Conservation (phyloP, 208 protist genomes). For the Wallacemonas sp. region DNA sequence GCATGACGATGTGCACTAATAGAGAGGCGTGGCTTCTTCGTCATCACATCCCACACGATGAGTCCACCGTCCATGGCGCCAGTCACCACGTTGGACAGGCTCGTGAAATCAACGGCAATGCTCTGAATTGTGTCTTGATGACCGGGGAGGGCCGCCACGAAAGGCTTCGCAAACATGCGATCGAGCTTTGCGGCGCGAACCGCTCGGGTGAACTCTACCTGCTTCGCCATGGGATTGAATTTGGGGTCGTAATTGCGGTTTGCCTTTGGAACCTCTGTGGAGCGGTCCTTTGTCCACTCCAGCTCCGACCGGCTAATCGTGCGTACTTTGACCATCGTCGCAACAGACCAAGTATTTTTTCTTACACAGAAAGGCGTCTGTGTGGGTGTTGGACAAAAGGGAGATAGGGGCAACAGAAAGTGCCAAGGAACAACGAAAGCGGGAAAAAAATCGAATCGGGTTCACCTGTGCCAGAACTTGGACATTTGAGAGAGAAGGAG, state of each 20-base stretch:
- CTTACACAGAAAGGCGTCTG: too few relatives aligned
- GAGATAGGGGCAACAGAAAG: not conserved
- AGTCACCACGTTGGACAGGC: constrained; percentile 82
- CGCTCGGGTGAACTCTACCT: constrained; percentile 96
- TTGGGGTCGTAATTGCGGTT: constrained; percentile 94
- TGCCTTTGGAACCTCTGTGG: constrained; percentile 85
- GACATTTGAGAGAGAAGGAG: not conserved
- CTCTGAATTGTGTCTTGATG: constrained; percentile 93
- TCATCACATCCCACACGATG: constrained; percentile 89
- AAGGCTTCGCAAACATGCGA: constrained; percentile 97
- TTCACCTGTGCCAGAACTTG: too few relatives aligned
- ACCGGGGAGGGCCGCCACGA: constrained; percentile 88
- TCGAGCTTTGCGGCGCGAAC: constrained; percentile 96
- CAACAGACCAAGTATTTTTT: too few relatives aligned
- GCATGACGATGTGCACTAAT: constrained; percentile 95
- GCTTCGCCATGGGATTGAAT: constrained; percentile 96
- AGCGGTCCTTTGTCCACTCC: constrained; percentile 93
- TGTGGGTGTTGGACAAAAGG: too few relatives aligned
- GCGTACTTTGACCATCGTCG: constrained; percentile 92
- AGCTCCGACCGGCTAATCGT: constrained; percentile 91
- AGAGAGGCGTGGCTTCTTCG: constrained; percentile 57
- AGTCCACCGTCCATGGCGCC: constrained; percentile 90
- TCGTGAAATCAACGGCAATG: constrained; percentile 88
- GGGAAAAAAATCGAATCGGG: too few relatives aligned
- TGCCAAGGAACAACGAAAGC: not conserved